These are phyloP conservation scores for Phaeosphaeria sp. DNA, from an alignment of 2,329 filamentous ascomycete species.

Conservation along the genomic window DNA sequence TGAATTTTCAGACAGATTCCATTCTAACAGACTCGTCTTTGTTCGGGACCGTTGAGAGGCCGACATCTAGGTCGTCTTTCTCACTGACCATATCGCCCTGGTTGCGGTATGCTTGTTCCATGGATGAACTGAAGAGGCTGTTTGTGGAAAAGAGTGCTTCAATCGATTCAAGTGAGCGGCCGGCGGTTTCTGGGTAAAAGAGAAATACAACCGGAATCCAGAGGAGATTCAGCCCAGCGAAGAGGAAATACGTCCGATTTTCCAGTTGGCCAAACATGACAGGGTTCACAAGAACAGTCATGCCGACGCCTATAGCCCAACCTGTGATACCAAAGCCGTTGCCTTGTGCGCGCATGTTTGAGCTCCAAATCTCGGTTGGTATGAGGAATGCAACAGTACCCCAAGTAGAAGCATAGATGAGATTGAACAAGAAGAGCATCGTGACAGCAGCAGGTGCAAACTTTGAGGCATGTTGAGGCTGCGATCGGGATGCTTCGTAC, in stretches of 20 bases:
- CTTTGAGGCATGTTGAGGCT: slow-evolving; percentile 3
- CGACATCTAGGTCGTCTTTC: neutral
- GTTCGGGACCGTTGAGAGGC: neutral
- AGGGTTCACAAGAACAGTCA: slow-evolving; percentile 4
- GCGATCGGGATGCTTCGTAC: slow-evolving; percentile 12
- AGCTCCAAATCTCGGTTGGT: slow-evolving; percentile 8
- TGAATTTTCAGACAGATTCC: neutral
- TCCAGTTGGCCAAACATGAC: slow-evolving; percentile 5
- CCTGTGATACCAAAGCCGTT: slow-evolving; percentile 8
- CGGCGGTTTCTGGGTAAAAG: slow-evolving; percentile 57
- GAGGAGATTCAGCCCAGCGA: slow-evolving; percentile 23
- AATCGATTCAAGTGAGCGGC: slow-evolving; percentile 5
- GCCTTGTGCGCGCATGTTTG: slow-evolving; percentile 6
- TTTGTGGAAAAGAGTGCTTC: slow-evolving; percentile 6
- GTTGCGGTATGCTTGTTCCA: neutral
- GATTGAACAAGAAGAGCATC: slow-evolving; percentile 5
- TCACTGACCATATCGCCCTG: neutral
- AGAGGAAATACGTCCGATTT: slow-evolving; percentile 16
- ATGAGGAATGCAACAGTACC: slow-evolving; percentile 5
- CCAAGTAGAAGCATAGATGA: slow-evolving; percentile 4
- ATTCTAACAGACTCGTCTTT: neutral
- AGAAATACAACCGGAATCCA: slow-evolving; percentile 54
- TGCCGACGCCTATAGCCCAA: slow-evolving; percentile 7
- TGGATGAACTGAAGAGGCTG: slow-evolving; percentile 3
- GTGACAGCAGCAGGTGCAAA: slow-evolving; percentile 4